These are phyloP conservation scores for Orbilia quercus DNA, from an alignment of 2,329 filamentous ascomycete genomes.

Conservation along the genomic window DNA sequence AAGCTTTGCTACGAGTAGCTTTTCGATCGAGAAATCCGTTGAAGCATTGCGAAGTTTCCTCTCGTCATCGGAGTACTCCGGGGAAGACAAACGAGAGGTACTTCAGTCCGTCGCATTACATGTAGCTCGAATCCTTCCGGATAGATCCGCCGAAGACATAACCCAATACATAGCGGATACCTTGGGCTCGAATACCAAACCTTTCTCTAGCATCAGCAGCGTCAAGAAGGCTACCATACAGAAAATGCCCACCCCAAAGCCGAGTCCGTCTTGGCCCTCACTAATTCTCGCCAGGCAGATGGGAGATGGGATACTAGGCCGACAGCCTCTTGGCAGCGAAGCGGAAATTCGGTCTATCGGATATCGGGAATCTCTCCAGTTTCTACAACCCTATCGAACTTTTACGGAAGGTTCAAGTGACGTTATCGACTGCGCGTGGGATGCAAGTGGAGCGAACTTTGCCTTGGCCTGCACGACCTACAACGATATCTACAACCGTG, in stretches of 20 bases:
- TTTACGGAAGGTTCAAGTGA: conserved; percentile 59
- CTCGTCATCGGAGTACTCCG: conserved; percentile 1
- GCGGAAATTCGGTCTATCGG: conserved; percentile 22
- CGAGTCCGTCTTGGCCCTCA: conserved; percentile 19
- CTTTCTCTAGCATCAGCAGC: not conserved
- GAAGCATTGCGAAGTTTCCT: conserved; percentile 20
- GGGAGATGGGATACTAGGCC: conserved; percentile 20
- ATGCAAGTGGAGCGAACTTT: conserved; percentile 56
- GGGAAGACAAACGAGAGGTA: conserved; percentile 14
- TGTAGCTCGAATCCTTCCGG: conserved; percentile 3
- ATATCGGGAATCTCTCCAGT: conserved; percentile 30
- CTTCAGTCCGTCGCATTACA: conserved; percentile 10
- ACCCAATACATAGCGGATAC: conserved; percentile 29
- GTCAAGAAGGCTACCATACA: conserved; percentile 1
- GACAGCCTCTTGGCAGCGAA: conserved; percentile 11
- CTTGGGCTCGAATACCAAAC: not conserved
- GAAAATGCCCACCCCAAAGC: not conserved
- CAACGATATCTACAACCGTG: conserved; percentile 59
- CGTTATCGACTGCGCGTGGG: conserved; percentile 59
- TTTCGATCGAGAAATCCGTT: conserved; percentile 20
- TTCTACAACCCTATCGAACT: conserved; percentile 54
- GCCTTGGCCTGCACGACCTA: conserved; percentile 55
- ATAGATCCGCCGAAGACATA: conserved; percentile 31
- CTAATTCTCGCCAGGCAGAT: conserved; percentile 24
- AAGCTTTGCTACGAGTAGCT: not conserved